Evolutionary conservation across 805 yeast species (phyloP).

Genomic region (Naumovozyma baii): DNA sequence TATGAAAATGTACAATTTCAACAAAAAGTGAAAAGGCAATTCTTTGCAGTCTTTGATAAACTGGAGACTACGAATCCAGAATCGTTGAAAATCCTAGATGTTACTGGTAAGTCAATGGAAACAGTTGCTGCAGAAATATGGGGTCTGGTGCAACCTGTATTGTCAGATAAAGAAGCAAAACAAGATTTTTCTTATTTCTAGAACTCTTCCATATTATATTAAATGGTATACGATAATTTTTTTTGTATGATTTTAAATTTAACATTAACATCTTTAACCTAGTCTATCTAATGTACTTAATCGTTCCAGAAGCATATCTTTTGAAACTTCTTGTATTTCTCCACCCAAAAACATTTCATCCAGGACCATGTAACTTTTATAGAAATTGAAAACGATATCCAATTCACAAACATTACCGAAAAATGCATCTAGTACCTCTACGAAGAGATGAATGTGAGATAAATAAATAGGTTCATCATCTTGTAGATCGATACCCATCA

Average conservation of each 20-base stretch:
- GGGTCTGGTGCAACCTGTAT: slow-evolving; percentile 12
- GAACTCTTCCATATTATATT: too few species aligned
- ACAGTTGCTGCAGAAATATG: slow-evolving; percentile 44
- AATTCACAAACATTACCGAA: slow-evolving; percentile 89
- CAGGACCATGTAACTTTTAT: slow-evolving; percentile 67
- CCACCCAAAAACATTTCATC: slow-evolving; percentile 90
- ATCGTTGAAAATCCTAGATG: slow-evolving; percentile 43
- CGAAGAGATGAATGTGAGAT: slow-evolving; percentile 79
- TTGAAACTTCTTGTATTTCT: slow-evolving; percentile 79
- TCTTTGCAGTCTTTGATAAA: slow-evolving; percentile 37
- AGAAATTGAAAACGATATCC: slow-evolving; percentile 86
- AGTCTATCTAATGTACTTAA: slow-evolving; percentile 54
- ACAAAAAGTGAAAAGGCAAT: slow-evolving; percentile 52
- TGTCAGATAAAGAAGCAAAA: not conserved
- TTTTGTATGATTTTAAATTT: too few species aligned
- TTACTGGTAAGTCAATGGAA: slow-evolving; percentile 48
- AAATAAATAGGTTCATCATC: slow-evolving; percentile 79
- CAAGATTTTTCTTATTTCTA: not conserved
- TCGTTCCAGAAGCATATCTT: slow-evolving; percentile 53
- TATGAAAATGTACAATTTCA: slow-evolving; percentile 77
- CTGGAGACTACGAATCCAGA: slow-evolving; percentile 20
- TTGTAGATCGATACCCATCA: slow-evolving; percentile 66
- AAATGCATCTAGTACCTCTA: slow-evolving; percentile 76
- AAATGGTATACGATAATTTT: too few species aligned
- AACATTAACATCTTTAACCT: too few species aligned